These are phyloP conservation scores for Metarhizium humberi DNA, from an alignment of 2,329 filamentous ascomycete genomes.

Conservation along the genomic window DNA sequence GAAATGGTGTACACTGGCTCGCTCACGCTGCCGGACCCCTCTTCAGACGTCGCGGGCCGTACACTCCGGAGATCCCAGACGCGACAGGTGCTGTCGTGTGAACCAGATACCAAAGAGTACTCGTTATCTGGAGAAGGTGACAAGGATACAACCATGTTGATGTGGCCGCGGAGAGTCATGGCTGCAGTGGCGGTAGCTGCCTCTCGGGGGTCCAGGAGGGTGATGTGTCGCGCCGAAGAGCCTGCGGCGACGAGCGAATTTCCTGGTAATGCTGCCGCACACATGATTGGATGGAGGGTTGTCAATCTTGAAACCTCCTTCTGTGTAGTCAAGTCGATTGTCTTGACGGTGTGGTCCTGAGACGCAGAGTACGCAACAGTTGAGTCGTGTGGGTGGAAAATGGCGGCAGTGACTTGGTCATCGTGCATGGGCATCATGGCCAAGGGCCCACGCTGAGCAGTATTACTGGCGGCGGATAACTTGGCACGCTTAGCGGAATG, in stretches of 20 bases:
- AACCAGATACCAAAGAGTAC: conserved; percentile 80
- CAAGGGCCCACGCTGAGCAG: conserved; percentile 71
- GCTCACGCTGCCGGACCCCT: conserved; percentile 56
- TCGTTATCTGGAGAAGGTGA: conserved; percentile 51
- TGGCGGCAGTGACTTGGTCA: conserved; percentile 64
- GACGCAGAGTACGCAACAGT: conserved; percentile 89
- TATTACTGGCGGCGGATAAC: conserved; percentile 31
- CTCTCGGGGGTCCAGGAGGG: conserved; percentile 81
- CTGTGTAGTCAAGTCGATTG: conserved; percentile 80
- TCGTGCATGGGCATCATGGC: conserved; percentile 64
- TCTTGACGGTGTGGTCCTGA: conserved; percentile 83
- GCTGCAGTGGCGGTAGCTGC: conserved; percentile 68
- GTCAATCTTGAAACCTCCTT: conserved; percentile 72
- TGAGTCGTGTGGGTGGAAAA: conserved; percentile 76
- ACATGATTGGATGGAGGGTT: conserved; percentile 75
- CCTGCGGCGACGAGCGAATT: conserved; percentile 59
- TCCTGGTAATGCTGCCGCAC: conserved; percentile 63
- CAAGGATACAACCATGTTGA: conserved; percentile 56
- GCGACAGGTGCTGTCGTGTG: conserved; percentile 83
- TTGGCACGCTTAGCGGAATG: conserved; percentile 71
- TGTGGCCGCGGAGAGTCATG: conserved; percentile 86
- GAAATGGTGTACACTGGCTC: conserved; percentile 68
- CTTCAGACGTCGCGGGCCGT: conserved; percentile 47
- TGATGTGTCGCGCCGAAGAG: conserved; percentile 78
- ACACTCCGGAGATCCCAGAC: conserved; percentile 86